These are phyloP conservation scores for Salix arbutifolia DNA, from an alignment of 345 rosid species.

Conservation along the genomic window DNA sequence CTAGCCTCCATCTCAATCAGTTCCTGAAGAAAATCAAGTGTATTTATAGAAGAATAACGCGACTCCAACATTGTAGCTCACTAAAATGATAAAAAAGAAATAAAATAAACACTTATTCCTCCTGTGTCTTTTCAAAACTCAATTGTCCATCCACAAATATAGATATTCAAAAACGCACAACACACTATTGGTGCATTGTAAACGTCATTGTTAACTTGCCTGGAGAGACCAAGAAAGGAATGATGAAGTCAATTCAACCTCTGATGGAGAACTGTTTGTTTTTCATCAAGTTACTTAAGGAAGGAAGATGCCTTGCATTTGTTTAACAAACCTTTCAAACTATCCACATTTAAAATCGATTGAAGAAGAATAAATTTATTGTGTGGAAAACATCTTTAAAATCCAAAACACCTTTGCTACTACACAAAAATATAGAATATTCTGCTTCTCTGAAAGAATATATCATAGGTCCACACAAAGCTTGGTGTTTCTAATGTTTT, in stretches of 20 bases:
- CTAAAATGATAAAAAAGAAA: not conserved
- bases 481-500: not conserved
- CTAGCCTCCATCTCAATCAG: constrained; percentile 72
- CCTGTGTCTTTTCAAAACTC: not conserved
- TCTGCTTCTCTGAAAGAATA: not conserved
- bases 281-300: not conserved
- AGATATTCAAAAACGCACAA: not conserved
- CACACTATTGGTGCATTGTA: not conserved
- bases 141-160: not conserved
- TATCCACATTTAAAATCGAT: not conserved
- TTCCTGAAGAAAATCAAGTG: constrained; percentile 41
- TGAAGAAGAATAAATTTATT: not conserved
- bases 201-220: not conserved
- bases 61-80: not conserved
- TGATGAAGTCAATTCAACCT: not conserved
- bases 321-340: not conserved
- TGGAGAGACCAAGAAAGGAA: not conserved
- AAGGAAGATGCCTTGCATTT: not conserved
- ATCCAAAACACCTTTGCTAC: not conserved
- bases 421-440: not conserved
- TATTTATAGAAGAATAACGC: not conserved
- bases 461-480: not conserved
- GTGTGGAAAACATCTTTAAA: not conserved
- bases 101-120: not conserved
- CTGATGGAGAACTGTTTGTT: not conserved